Base-by-base conservation (phyloP, 1,139 yeast species). In the Pichia sp. region DNA sequence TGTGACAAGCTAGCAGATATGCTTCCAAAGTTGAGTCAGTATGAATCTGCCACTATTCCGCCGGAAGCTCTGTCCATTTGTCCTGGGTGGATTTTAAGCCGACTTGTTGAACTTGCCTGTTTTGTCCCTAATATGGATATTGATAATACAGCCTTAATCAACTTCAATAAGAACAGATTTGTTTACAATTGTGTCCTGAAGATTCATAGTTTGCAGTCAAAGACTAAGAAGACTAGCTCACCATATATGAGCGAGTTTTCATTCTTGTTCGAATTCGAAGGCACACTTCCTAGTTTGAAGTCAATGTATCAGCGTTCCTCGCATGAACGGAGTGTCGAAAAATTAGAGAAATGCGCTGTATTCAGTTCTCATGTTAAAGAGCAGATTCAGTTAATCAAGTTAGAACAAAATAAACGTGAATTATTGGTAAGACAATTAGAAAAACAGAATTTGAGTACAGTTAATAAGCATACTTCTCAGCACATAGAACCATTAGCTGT, bases 1-100 rank as follows among this genome's bases (percentile, higher is more conserved):
- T 54, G 61, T 47, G 48, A 57, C 4, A 55, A 58, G 8, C 49
- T 66, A 14, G 47, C 63, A 4, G 58, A 55, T 5, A 43, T 55
- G 20, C 42, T 59, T 12, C 55, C 62, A 12, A 52, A 51, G 31
- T 46, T 55, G 14, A 43, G 38, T 16, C 52, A 48, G 14, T 29
- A 49, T 29, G 54, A 50, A 24, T 17, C 55, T 17, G 51, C 53
- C 24, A 24, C 49, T 9, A 46, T 55, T 27, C 31, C 38, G 20
- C 12, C 33, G 7, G 48, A 44, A 30, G 70, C 75, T 2, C 64
- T 83, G 52, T 77, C 84, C 14, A 95, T 97, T 2, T 92, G 97
- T 66, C 81, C 91, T 61, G 97, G 98, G 9, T 85, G 92, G 91
- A 69, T 83, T 51, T 67, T 80, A 16, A 84, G 81, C 61, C 74